These are phyloP conservation scores for Rehmannia glutinosa DNA, from an alignment of 257 asterid genomes.

Conservation along the genomic window DNA sequence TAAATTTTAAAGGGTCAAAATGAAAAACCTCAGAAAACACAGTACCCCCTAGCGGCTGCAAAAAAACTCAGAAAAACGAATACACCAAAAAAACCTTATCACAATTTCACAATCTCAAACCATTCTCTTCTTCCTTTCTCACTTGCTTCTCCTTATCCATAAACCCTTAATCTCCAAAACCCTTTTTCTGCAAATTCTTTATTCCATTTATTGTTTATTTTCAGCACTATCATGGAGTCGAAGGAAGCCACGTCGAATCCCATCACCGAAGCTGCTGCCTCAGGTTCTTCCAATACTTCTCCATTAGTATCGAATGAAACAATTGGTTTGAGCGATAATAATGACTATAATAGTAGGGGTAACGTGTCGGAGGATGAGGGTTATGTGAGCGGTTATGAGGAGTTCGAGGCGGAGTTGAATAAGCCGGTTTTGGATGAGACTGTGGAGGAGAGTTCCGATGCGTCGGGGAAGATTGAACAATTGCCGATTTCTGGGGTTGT, in stretches of 20 bases:
- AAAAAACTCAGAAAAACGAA: constrained; percentile 13
- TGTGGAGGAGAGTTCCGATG: constrained; percentile 28
- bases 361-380: constrained; percentile 44
- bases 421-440: constrained; percentile 14
- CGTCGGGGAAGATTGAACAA: constrained; percentile 21
- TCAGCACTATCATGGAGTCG: constrained; percentile 35
- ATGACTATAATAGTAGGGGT: constrained; percentile 20
- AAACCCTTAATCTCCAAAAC: constrained; percentile 1
- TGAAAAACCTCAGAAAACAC: constrained; percentile 18
- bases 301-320: constrained; percentile 9
- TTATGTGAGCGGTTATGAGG: constrained; percentile 55
- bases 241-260: constrained; percentile 39
- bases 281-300: too few species aligned
- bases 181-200: too few species aligned
- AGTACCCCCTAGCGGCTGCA: constrained; percentile 26
- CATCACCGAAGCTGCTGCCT: constrained; percentile 23
- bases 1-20: too few species aligned
- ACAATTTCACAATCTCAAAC: background rate
- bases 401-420: constrained; percentile 43
- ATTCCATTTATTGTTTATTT: background rate
- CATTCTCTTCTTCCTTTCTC: constrained; percentile 6
- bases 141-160: constrained; percentile 18
- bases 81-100: constrained; percentile 32
- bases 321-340: constrained; percentile 3
- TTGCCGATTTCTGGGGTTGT: constrained; percentile 22